These are phyloP conservation scores for Tieghemiomyces parasiticus DNA, from an alignment of 192 early-diverging fungal genomes.

Conservation along the genomic window DNA sequence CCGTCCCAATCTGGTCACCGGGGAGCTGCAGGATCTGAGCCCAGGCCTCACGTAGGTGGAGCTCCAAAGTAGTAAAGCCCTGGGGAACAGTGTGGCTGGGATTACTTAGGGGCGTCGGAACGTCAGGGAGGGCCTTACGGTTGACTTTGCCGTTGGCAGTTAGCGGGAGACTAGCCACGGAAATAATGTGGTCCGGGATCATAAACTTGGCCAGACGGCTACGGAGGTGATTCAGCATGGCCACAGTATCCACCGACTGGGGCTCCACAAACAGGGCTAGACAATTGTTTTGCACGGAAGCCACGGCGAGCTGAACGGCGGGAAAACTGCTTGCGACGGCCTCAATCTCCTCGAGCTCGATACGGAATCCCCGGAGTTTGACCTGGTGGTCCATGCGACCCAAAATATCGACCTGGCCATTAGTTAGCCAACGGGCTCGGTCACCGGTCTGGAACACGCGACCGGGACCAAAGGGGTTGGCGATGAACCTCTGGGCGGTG, in stretches of 20 bases:
- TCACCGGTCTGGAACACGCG: slow-evolving; percentile 22
- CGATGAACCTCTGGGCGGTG: slow-evolving; percentile 17
- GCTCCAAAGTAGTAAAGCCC: no score
- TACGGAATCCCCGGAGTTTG: slow-evolving; percentile 21
- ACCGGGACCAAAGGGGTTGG: slow-evolving; percentile 17
- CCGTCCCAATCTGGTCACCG: not conserved
- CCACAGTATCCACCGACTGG: not conserved
- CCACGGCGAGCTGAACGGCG: slow-evolving; percentile 12
- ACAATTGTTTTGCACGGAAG: not conserved
- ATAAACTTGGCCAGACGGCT: not conserved
- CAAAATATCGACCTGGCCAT: slow-evolving; percentile 17
- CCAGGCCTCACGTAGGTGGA: not conserved
- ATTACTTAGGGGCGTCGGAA: not conserved
- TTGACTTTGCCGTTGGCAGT: not conserved
- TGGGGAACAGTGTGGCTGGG: no score
- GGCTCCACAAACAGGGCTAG: slow-evolving; percentile 6
- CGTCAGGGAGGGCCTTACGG: not conserved
- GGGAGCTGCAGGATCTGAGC: not conserved
- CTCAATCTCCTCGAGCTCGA: slow-evolving; percentile 20
- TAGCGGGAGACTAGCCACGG: not conserved
- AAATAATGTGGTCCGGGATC: not conserved
- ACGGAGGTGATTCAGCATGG: not conserved
- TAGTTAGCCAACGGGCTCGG: slow-evolving; percentile 13
- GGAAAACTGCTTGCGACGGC: slow-evolving; percentile 9
- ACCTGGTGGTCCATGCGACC: slow-evolving; percentile 20